These are phyloP conservation scores for Phaeotremella fagi DNA, from an alignment of 768 basidiomycete genomes.

Conservation along the genomic window DNA sequence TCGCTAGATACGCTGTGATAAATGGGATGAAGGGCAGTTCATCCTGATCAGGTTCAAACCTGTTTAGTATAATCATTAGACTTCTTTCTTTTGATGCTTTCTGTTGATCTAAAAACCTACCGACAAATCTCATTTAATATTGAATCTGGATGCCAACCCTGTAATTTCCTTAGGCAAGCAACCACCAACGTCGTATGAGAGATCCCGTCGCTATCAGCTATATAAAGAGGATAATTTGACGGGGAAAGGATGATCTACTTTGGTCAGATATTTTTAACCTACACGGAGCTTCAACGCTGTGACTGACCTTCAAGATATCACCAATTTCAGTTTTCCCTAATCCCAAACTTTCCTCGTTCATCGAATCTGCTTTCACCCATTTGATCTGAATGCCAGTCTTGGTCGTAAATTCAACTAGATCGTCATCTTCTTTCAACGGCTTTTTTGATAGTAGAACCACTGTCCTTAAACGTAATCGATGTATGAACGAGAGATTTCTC, in stretches of 20 bases:
- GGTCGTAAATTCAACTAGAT: conserved; percentile 16
- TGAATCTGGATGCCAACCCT: conserved; percentile 36
- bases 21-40: conserved; percentile 34
- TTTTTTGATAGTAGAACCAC: conserved; percentile 27
- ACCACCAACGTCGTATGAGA: conserved; percentile 39
- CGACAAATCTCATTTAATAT: conserved; percentile 36
- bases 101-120: conserved; percentile 20
- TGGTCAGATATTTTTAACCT: too few species aligned
- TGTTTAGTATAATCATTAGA: conserved; percentile 4
- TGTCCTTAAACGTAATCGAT: conserved; percentile 21
- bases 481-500: conserved; percentile 32
- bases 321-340: conserved; percentile 34
- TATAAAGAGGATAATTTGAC: conserved; percentile 34
- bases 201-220: conserved; percentile 41
- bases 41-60: conserved; percentile 40
- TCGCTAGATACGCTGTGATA: conserved; percentile 23
- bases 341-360: conserved; percentile 37
- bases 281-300: too few species aligned
- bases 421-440: conserved; percentile 19
- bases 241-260: conserved; percentile 29
- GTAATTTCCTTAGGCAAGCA: conserved; percentile 37
- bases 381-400: conserved; percentile 21
- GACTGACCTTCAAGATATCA: conserved; percentile 35
- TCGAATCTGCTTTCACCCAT: conserved; percentile 38
- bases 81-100: too few species aligned